Evolutionary conservation across 768 basidiomycete species (phyloP).

Genomic region (Lyophyllum decastes): DNA sequence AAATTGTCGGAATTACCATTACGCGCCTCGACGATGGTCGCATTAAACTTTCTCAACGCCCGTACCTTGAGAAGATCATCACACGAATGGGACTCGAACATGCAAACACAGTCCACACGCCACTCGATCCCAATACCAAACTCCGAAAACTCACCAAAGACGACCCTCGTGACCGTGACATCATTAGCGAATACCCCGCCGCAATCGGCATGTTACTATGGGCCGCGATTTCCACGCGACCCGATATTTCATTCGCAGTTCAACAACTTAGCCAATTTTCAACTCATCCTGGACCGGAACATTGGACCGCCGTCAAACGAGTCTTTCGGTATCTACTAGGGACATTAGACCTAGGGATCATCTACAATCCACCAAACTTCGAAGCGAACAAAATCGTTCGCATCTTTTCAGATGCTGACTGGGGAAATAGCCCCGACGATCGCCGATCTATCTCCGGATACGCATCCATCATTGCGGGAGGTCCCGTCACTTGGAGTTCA

Average conservation of each 20-base stretch:
- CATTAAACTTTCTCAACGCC: too few species aligned
- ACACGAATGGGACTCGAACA: too few species aligned
- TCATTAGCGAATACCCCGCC: neutral
- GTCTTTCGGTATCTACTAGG: conserved; percentile 40
- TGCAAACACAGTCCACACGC: too few species aligned
- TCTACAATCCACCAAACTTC: too few species aligned
- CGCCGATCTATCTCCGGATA: neutral
- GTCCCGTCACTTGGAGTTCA: neutral
- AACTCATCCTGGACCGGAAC: conserved; percentile 28
- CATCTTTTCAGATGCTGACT: conserved; percentile 8
- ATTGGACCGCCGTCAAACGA: conserved; percentile 39
- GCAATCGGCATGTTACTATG: conserved; percentile 30
- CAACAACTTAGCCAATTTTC: conserved; percentile 32
- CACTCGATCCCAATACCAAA: too few species aligned
- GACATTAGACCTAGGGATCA: too few species aligned
- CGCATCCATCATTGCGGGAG: neutral
- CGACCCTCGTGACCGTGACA: neutral
- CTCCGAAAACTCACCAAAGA: conserved; percentile 7
- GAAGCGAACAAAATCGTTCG: too few species aligned
- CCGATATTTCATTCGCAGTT: conserved; percentile 39
- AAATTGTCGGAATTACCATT: too few species aligned
- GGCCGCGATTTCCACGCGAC: too few species aligned
- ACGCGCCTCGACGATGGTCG: too few species aligned
- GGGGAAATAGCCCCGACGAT: neutral
- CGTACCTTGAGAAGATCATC: too few species aligned